phyloP scores from a whole-genome alignment of 192 early-diverging fungal species.

The Powellomyces hirtus region DNA sequence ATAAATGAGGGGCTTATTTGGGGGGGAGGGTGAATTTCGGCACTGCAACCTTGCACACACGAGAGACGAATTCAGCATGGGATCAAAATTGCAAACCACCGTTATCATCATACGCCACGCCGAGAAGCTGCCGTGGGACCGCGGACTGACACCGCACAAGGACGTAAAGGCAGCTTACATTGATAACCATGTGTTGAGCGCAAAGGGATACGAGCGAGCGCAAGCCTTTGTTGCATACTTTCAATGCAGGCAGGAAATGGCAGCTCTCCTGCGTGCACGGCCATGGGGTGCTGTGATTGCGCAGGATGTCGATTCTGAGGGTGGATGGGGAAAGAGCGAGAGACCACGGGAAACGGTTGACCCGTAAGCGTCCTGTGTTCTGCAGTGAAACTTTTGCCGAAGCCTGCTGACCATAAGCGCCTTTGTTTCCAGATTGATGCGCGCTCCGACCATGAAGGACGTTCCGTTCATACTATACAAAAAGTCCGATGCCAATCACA shows the following conservation, averaged over 20 bases:
- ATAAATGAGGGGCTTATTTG: too few relatives aligned
- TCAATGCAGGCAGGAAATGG: conserved; percentile 38
- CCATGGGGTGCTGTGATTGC: conserved; percentile 40
- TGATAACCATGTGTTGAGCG: conserved; percentile 44
- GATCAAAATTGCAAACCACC: conserved; percentile 1
- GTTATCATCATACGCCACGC: conserved; percentile 53
- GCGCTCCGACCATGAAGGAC: neutral
- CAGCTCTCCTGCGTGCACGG: conserved; percentile 12
- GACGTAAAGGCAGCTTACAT: conserved; percentile 35
- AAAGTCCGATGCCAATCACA: conserved; percentile 25
- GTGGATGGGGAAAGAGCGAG: conserved; percentile 30
- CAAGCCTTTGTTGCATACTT: conserved; percentile 49
- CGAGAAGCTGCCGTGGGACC: conserved; percentile 48
- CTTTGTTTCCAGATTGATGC: neutral
- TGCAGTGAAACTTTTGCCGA: too few relatives aligned
- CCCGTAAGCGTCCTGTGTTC: neutral
- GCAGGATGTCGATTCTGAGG: conserved; percentile 40
- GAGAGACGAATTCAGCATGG: too few relatives aligned
- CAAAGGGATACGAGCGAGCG: conserved; percentile 47
- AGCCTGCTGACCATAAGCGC: too few relatives aligned
- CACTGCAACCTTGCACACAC: too few relatives aligned
- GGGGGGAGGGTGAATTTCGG: too few relatives aligned
- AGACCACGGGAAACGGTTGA: conserved; percentile 41
- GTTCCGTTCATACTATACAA: conserved; percentile 17
- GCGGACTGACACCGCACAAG: conserved; percentile 26